A percentile compares a stretch with the other conserved stretches of the same genome.
Conservation (phyloP, 805 yeast genomes). For the Lipomyces sp. region DNA sequence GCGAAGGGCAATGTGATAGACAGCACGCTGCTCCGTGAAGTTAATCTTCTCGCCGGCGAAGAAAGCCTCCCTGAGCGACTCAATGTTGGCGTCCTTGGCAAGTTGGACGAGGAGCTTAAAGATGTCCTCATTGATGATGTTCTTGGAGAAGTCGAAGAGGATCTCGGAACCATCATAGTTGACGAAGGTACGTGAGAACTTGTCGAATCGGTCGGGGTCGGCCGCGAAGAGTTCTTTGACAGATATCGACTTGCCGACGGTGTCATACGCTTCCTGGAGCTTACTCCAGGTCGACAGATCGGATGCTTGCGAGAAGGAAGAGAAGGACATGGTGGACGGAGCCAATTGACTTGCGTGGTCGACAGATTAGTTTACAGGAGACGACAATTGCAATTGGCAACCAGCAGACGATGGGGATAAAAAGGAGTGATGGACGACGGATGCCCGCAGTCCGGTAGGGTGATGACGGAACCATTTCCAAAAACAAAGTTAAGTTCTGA, state of each 20-base stretch:
- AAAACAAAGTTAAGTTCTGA: neutral
- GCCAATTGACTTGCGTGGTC: neutral
- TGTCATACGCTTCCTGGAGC: conserved; percentile 71
- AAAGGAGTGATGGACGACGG: neutral
- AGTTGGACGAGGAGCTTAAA: conserved; percentile 67
- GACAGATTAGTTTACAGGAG: neutral
- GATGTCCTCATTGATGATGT: conserved; percentile 85
- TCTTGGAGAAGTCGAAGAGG: conserved; percentile 93
- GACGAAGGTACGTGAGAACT: conserved; percentile 74
- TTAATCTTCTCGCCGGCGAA: conserved; percentile 93
- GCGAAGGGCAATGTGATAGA: conserved; percentile 94
- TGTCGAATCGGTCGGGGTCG: conserved; percentile 76
- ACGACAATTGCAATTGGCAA: neutral
- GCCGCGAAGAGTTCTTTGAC: conserved; percentile 77
- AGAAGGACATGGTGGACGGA: conserved; percentile 42
- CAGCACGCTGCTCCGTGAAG: conserved; percentile 96
- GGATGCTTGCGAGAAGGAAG: conserved; percentile 63
- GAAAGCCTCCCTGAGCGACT: conserved; percentile 84
- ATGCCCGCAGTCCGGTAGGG: neutral
- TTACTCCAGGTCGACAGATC: conserved; percentile 86
- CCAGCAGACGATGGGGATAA: neutral
- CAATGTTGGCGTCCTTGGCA: conserved; percentile 90
- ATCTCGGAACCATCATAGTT: conserved; percentile 89
- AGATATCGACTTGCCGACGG: conserved; percentile 69
- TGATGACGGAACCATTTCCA: neutral